A percentile compares a stretch with the other conserved stretches of the same genome.
Conservation (phyloP, 805 yeast genomes). For the Zygoascus biomembranicola region DNA sequence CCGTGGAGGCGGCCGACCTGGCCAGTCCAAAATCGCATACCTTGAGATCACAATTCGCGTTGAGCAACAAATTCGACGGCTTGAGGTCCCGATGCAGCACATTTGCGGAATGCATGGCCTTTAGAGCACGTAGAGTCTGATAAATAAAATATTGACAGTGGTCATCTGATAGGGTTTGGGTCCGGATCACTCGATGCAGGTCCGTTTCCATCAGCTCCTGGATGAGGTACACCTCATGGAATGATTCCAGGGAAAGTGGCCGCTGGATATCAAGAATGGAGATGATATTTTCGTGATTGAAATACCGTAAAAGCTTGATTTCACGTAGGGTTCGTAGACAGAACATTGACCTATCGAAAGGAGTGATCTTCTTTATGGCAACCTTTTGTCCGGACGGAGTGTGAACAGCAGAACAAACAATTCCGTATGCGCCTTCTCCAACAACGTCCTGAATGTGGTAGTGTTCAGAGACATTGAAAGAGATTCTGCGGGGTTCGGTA, state of each 20-base stretch:
- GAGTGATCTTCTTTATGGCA: slow-evolving; percentile 93
- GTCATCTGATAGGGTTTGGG: slow-evolving; percentile 81
- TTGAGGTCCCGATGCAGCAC: slow-evolving; percentile 91
- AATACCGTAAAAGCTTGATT: slow-evolving; percentile 78
- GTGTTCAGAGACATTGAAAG: slow-evolving; percentile 79
- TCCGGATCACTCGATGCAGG: slow-evolving; percentile 90
- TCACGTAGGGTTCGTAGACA: slow-evolving; percentile 86
- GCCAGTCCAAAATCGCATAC: slow-evolving; percentile 97
- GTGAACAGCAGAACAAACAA: slow-evolving; percentile 83
- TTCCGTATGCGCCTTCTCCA: slow-evolving; percentile 96
- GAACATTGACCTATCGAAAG: slow-evolving; percentile 82
- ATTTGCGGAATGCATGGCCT: slow-evolving; percentile 88
- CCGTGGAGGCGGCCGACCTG: slow-evolving; percentile 78
- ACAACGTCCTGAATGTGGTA: slow-evolving; percentile 78
- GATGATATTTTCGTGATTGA: slow-evolving; percentile 89
- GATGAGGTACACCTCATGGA: slow-evolving; percentile 77
- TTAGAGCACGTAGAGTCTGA: slow-evolving; percentile 83
- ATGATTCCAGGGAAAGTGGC: slow-evolving; percentile 66
- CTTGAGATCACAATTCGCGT: slow-evolving; percentile 93
- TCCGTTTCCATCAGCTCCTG: slow-evolving; percentile 95
- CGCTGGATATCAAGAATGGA: slow-evolving; percentile 82
- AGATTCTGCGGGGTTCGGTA: slow-evolving; percentile 32
- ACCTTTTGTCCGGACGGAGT: slow-evolving; percentile 79
- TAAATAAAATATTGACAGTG: slow-evolving; percentile 91
- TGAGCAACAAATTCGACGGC: slow-evolving; percentile 87